Percentiles rank a stretch among this genome's conserved stretches.
These are phyloP conservation scores for Jamesozyma spencerorum DNA, from an alignment of 805 yeast genomes.

Conservation along the genomic window DNA sequence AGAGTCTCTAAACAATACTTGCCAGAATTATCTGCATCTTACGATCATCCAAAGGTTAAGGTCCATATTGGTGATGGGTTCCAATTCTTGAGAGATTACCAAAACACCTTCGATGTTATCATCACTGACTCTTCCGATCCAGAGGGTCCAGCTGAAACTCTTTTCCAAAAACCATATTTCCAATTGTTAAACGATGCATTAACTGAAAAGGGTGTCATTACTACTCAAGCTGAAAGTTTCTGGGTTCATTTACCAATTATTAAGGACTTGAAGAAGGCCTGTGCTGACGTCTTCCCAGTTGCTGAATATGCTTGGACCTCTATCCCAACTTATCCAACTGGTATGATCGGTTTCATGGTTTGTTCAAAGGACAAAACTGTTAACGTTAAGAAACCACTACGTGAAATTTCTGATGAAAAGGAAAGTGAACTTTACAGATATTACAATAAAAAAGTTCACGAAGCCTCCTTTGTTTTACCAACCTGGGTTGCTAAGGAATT, in stretches of 20 bases:
- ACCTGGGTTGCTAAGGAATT: conserved; percentile 68
- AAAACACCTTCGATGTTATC: conserved; percentile 85
- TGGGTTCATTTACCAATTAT: conserved; percentile 87
- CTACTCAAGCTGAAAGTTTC: conserved; percentile 90
- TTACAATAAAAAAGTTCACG: conserved; percentile 77
- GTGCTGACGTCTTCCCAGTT: conserved; percentile 78
- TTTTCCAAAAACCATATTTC: conserved; percentile 90
- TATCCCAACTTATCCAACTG: conserved; percentile 95
- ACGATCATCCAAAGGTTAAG: conserved; percentile 78
- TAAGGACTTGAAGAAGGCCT: conserved; percentile 70
- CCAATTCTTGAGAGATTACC: conserved; percentile 78
- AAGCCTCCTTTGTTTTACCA: conserved; percentile 85
- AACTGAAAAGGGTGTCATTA: conserved; percentile 84
- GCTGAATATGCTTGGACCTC: conserved; percentile 87
- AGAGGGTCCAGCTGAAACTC: conserved; percentile 93
- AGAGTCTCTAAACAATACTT: conserved; percentile 76
- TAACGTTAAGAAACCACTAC: conserved; percentile 58
- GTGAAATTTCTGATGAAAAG: conserved; percentile 52
- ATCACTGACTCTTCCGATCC: conserved; percentile 97
- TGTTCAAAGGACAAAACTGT: conserved; percentile 68
- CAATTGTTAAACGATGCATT: conserved; percentile 76
- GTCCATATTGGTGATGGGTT: conserved; percentile 96
- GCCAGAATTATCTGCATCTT: conserved; percentile 80
- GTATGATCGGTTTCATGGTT: conserved; percentile 97
- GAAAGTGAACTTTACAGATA: conserved; percentile 64